Conservation (phyloP, 331 rosid species). For the Phaseolus coccineus region DNA sequence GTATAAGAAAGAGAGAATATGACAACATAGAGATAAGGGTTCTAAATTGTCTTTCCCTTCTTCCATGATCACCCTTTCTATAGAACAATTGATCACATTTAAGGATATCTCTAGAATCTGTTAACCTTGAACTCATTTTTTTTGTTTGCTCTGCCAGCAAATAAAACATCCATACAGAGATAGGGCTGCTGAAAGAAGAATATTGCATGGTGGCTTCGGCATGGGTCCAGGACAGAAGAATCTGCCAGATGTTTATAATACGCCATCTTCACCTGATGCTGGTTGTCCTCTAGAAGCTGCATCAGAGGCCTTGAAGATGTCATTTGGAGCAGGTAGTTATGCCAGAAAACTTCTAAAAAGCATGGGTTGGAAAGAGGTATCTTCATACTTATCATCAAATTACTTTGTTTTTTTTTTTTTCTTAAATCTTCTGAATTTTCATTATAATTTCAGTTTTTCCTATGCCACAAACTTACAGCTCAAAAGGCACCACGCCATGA, state of each 20-base stretch:
- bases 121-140: slow-evolving; percentile 17
- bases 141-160: slow-evolving; percentile 55
- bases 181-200: slow-evolving; percentile 91
- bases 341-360: slow-evolving; percentile 68
- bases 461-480: background rate
- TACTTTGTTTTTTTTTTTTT: background rate
- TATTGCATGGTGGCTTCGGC: slow-evolving; percentile 79
- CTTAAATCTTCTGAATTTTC: background rate
- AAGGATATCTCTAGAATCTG: slow-evolving; percentile 24
- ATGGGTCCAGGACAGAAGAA: slow-evolving; percentile 91
- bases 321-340: slow-evolving; percentile 84
- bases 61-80: slow-evolving; percentile 1
- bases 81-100: background rate
- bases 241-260: slow-evolving; percentile 39
- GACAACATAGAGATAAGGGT: background rate
- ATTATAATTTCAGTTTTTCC: background rate
- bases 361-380: slow-evolving; percentile 98
- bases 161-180: slow-evolving; percentile 67
- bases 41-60: background rate
- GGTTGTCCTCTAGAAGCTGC: slow-evolving; percentile 60
- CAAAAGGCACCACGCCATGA: background rate
- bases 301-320: slow-evolving; percentile 74
- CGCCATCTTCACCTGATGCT: slow-evolving; percentile 48
- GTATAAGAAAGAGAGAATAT: slow-evolving; percentile 1
- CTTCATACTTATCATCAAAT: background rate